Evolutionary conservation across 2,329 filamentous ascomycete genomes (phyloP), one percentile per base, ranked within the genome.

Genomic region (Chrysosphaeria jannelii): DNA sequence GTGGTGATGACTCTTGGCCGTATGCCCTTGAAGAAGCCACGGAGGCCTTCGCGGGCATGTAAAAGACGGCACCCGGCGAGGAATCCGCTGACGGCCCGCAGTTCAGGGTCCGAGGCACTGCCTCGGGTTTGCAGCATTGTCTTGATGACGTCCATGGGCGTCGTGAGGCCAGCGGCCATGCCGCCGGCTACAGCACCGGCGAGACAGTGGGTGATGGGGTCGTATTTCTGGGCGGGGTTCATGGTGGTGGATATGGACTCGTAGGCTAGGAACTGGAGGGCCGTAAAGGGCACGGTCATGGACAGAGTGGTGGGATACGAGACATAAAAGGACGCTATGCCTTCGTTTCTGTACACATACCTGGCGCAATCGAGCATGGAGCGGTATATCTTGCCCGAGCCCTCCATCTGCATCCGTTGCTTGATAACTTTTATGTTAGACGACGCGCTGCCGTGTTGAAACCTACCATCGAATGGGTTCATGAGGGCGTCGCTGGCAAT

Each of bases 201-300:
- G 27, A 78, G 55, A 40, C 81, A 93, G 47, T 97, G 85, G 21
- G 79, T 91, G 34, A 81, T 53, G 1, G 85, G 85, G 38, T 93
- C 81, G 47, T 97, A 93, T 28, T 56, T 56, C 40, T 72, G 74
- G 14, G 53, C 51, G 1, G 79, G 76, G 43, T 93, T 91, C 64
- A 93, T 78, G 23, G 70, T 45, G 35, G 88, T 93, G 3, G 79
- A 91, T 33, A 93, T 65, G 14, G 81, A 90, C 43, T 93, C 85
- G 55, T 97, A 97, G 26, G 79, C 78, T 39, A 90, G 75, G 44
- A 97, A 93, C 42, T 97, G 85, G 7, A 91, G 62, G 6, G 85
- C 81, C 8, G 81, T 93, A 44, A 93, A 97, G 3, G 85, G 85
- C 2, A 97, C 78, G 9, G 85, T 93, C 85, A 97, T 97, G 39